phyloP scores from a whole-genome alignment of 345 rosid species.

The Garcia nutans region DNA sequence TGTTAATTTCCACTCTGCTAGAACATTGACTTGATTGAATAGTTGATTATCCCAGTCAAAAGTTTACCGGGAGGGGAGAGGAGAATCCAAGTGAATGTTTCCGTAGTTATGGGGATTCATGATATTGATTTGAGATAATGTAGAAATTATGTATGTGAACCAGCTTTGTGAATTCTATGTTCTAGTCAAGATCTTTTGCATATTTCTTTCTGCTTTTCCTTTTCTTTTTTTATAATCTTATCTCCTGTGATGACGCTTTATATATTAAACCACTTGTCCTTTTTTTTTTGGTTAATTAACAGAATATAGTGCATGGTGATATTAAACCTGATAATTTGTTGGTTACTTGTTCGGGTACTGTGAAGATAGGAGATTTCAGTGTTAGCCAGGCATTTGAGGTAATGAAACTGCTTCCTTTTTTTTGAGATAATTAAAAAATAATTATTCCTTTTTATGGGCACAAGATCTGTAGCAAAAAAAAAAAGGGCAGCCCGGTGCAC shows the following conservation, averaged over 20 bases:
- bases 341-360: constrained; percentile 66
- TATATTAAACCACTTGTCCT: background rate
- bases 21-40: background rate
- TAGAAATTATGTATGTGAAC: background rate
- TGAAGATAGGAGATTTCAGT: constrained; percentile 97
- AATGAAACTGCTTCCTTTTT: constrained; percentile 20
- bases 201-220: background rate
- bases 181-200: background rate
- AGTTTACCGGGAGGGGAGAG: background rate
- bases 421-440: background rate
- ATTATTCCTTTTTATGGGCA: background rate
- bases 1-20: background rate
- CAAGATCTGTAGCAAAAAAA: no score
- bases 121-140: background rate
- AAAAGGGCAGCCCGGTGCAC: no score
- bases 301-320: constrained; percentile 96
- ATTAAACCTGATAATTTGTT: constrained; percentile 97
- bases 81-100: background rate
- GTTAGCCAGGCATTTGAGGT: constrained; percentile 99
- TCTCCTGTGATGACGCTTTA: background rate
- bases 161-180: background rate
- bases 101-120: background rate
- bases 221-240: background rate
- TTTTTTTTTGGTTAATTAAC: constrained; percentile 22
- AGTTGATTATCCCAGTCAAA: background rate